phyloP scores from a whole-genome alignment of 306 rosid species.

The Pyrus pyrifolia region DNA sequence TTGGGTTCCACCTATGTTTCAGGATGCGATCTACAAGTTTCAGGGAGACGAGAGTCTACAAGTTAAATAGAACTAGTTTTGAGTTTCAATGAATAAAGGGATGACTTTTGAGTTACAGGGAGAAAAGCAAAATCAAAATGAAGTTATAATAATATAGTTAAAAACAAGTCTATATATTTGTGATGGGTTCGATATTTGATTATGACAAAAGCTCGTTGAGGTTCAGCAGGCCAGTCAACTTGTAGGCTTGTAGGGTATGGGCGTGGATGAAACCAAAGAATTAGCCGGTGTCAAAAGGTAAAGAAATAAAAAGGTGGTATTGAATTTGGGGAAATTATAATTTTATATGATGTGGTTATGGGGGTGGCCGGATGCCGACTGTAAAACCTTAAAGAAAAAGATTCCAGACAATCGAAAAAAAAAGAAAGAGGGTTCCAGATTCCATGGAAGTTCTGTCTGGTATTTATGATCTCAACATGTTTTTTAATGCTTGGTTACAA shows the following conservation, averaged over 20 bases:
- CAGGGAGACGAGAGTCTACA: too few relatives aligned
- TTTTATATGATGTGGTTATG: neutral
- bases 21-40: too few relatives aligned
- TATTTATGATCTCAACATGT: neutral
- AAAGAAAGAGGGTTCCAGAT: neutral
- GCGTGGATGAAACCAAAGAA: constrained; percentile 7
- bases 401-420: too few relatives aligned
- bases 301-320: neutral
- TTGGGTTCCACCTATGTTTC: too few relatives aligned
- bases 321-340: neutral
- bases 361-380: neutral
- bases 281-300: neutral
- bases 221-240: neutral
- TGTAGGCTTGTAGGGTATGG: neutral
- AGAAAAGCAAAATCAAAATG: too few relatives aligned
- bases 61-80: too few relatives aligned
- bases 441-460: neutral
- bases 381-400: too few relatives aligned
- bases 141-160: too few relatives aligned
- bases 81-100: rapidly evolving
- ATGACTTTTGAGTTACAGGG: too few relatives aligned
- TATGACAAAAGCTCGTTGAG: too few relatives aligned
- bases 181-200: neutral
- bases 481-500: neutral
- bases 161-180: neutral